Conservation (phyloP, 2,329 filamentous ascomycete species). For the Colletotrichum coccodes region DNA sequence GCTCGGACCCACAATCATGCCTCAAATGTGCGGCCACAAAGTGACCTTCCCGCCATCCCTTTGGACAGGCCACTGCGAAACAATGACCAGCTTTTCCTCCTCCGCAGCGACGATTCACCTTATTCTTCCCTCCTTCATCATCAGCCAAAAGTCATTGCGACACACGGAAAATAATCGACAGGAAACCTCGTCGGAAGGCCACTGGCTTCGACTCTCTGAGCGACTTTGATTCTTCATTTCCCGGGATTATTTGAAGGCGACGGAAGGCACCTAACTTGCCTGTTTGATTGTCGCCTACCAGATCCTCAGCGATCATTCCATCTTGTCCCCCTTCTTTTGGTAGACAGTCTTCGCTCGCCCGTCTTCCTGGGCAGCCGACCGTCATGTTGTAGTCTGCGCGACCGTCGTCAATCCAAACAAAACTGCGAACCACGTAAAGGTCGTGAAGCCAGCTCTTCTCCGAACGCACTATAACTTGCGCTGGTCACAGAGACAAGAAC, state of each 20-base stretch:
- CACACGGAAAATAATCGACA: conserved; percentile 23
- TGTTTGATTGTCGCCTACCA: conserved; percentile 18
- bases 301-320: conserved; percentile 21
- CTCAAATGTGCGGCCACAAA: conserved; percentile 26
- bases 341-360: conserved; percentile 22
- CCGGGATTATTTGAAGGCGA: conserved; percentile 16
- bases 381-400: conserved; percentile 31
- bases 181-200: conserved; percentile 28
- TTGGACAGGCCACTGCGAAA: conserved; percentile 29
- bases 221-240: conserved; percentile 3
- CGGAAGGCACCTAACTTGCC: conserved; percentile 26
- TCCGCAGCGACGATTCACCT: conserved; percentile 25
- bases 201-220: conserved; percentile 4
- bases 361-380: conserved; percentile 12
- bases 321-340: conserved; percentile 27
- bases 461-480: conserved; percentile 11
- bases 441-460: conserved; percentile 19
- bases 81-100: conserved; percentile 39
- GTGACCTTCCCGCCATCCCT: conserved; percentile 25
- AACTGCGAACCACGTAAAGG: conserved; percentile 31
- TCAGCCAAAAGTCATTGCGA: conserved; percentile 23
- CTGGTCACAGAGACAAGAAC: conserved; percentile 23
- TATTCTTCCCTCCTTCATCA: conserved; percentile 32
- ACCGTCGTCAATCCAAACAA: conserved; percentile 17
- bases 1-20: conserved; percentile 20